phyloP scores from a whole-genome alignment of 345 rosid genomes.

The Populus nigra region DNA sequence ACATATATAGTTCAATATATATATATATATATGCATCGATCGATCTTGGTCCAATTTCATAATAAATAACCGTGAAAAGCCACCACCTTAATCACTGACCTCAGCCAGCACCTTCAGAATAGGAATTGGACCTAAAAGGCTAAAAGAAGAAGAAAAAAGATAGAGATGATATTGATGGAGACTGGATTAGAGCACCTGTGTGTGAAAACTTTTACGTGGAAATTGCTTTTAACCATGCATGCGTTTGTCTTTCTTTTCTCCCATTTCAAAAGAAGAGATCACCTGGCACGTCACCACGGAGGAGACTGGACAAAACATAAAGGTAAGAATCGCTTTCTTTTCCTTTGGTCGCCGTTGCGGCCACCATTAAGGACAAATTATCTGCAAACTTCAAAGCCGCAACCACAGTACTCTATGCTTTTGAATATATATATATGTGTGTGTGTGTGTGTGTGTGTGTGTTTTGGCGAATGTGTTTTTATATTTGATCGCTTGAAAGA shows the following conservation, averaged over 20 bases:
- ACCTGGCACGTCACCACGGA: neutral
- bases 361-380: neutral
- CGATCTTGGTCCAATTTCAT: no score
- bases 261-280: neutral
- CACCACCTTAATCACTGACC: no score
- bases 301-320: neutral
- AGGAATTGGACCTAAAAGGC: neutral
- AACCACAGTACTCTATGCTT: neutral
- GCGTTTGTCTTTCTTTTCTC: neutral
- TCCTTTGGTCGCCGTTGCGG: neutral
- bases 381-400: neutral
- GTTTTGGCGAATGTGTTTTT: neutral
- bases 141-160: neutral
- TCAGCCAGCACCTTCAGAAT: neutral
- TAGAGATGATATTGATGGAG: neutral
- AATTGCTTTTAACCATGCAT: constrained; percentile 15
- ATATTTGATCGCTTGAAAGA: neutral
- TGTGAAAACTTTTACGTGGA: neutral
- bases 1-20: no score
- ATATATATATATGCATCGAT: no score
- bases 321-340: neutral
- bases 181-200: neutral
- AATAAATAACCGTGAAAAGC: no score
- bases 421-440: neutral
- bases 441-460: no score